A percentile compares a stretch with the other conserved stretches of the same genome.
Evolutionary conservation across 345 rosid species (phyloP).

Genomic region (Populus ilicifolia): DNA sequence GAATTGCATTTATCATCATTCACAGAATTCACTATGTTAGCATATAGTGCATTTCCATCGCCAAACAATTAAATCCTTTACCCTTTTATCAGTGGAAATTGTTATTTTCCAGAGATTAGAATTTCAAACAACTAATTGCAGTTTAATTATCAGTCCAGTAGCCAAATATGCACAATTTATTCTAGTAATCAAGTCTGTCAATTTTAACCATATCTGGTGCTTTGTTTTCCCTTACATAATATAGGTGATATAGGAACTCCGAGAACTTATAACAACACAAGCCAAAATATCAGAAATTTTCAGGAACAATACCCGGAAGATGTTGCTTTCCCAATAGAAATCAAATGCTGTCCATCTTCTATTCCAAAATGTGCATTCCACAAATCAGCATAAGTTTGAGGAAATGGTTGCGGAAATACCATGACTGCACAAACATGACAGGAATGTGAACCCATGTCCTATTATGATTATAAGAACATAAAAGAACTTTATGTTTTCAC

Average conservation of each 20-base stretch:
- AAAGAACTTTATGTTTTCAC: neutral
- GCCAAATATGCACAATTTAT: neutral
- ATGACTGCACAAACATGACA: slow-evolving; percentile 44
- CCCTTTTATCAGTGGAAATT: neutral
- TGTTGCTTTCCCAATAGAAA: slow-evolving; percentile 68
- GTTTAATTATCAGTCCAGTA: neutral
- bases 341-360: slow-evolving; percentile 82
- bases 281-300: neutral
- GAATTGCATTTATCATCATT: neutral
- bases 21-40: neutral
- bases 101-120: neutral
- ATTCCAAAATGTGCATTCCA: slow-evolving; percentile 72
- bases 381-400: slow-evolving; percentile 88
- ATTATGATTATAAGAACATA: slow-evolving; percentile 2
- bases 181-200: neutral
- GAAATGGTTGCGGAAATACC: slow-evolving; percentile 87
- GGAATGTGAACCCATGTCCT: slow-evolving; percentile 18
- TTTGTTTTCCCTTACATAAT: neutral
- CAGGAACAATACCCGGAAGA: slow-evolving; percentile 63
- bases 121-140: neutral
- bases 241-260: neutral
- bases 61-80: neutral
- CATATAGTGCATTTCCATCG: neutral
- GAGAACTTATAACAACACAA: neutral
- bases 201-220: neutral